These are phyloP conservation scores for Kwoniella dejecticola DNA, from an alignment of 768 basidiomycete species.

Conservation along the genomic window DNA sequence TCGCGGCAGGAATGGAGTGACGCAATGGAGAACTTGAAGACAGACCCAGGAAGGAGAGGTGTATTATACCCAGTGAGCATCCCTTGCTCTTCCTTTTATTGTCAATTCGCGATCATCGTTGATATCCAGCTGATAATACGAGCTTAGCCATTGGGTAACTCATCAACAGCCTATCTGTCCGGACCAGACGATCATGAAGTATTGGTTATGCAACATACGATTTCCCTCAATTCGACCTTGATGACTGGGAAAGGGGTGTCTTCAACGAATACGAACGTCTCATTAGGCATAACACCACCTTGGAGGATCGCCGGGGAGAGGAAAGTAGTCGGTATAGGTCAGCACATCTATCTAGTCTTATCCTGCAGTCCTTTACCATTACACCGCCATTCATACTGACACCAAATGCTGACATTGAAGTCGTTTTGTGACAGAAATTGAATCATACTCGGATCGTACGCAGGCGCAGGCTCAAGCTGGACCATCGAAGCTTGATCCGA, in stretches of 20 bases:
- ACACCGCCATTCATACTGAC: not conserved
- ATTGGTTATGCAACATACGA: constrained; percentile 26
- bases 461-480: constrained; percentile 13
- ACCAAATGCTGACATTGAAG: no score
- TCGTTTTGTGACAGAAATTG: no score
- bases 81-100: not conserved
- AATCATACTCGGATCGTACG: constrained; percentile 43
- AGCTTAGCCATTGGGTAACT: constrained; percentile 36
- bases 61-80: constrained; percentile 48
- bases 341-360: constrained; percentile 1
- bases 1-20: constrained; percentile 27
- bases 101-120: no score
- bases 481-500: constrained; percentile 28
- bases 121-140: no score
- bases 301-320: constrained; percentile 40
- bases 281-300: constrained; percentile 12
- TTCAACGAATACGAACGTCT: not conserved
- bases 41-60: constrained; percentile 27
- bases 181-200: constrained; percentile 31
- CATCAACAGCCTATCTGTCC: constrained; percentile 27
- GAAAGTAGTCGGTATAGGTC: constrained; percentile 47
- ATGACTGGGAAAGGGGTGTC: constrained; percentile 14
- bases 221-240: constrained; percentile 27
- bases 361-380: no score
- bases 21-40: constrained; percentile 25